These are phyloP conservation scores for Lecanicillium sp. DNA, from an alignment of 2,329 filamentous ascomycete species.

Conservation along the genomic window DNA sequence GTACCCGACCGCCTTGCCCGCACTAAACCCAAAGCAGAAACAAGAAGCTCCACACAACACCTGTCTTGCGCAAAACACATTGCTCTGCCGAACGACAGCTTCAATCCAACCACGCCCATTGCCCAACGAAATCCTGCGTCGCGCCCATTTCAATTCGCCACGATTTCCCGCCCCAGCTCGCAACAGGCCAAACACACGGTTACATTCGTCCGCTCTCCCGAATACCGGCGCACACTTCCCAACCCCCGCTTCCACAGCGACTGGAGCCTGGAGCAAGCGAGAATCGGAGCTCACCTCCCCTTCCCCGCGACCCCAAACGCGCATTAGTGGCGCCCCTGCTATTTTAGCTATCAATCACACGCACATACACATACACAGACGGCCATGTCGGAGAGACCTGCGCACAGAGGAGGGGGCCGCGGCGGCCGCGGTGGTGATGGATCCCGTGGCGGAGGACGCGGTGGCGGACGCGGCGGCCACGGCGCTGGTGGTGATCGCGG, in stretches of 20 bases:
- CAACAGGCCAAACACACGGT: not conserved
- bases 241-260: not conserved
- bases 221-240: not conserved
- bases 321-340: not conserved
- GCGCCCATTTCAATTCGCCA: too few relatives aligned
- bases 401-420: constrained; percentile 36
- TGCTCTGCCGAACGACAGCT: not conserved
- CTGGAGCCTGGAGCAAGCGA: not conserved
- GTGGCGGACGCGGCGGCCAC: constrained; percentile 36
- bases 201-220: not conserved
- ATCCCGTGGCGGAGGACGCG: constrained; percentile 35
- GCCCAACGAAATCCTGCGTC: too few relatives aligned
- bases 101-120: not conserved
- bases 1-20: not conserved
- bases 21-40: constrained; percentile 2
- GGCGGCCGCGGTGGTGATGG: constrained; percentile 24
- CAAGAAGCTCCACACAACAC: not conserved
- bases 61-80: not conserved
- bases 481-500: constrained; percentile 29
- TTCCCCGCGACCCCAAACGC: not conserved
- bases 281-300: not conserved
- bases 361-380: constrained; percentile 11
- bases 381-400: constrained; percentile 44
- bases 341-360: constrained; percentile 4
- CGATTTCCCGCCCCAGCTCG: too few relatives aligned